Evolutionary conservation across 176 grass and related monocot species (phyloP).

Genomic region (Cenchrus purpureus): DNA sequence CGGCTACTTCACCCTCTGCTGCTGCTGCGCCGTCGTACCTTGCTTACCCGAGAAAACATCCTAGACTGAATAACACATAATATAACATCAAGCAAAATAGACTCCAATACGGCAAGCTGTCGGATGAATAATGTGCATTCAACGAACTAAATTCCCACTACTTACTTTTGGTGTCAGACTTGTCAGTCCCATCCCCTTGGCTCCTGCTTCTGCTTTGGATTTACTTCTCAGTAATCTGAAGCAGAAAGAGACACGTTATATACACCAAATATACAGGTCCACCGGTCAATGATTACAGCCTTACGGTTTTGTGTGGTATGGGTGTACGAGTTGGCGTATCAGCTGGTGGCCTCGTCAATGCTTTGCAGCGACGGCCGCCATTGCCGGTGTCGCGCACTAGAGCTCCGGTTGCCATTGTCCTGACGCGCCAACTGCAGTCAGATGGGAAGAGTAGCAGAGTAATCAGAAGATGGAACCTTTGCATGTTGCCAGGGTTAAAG

Average conservation of each 20-base stretch:
- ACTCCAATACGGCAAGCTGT: background rate
- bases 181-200: no score
- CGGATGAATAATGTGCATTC: no score
- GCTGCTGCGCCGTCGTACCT: background rate
- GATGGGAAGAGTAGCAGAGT: slow-evolving; percentile 32
- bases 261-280: slow-evolving; percentile 27
- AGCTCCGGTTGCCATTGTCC: slow-evolving; percentile 53
- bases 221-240: no score
- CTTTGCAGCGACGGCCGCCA: slow-evolving; percentile 40
- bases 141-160: no score
- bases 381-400: slow-evolving; percentile 48
- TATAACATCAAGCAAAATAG: background rate
- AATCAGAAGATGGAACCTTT: slow-evolving; percentile 49
- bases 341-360: slow-evolving; percentile 52
- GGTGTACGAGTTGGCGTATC: background rate
- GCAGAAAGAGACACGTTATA: no score
- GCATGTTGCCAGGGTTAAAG: slow-evolving; percentile 29
- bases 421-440: slow-evolving; percentile 64
- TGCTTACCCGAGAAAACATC: background rate
- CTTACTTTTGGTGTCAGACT: no score
- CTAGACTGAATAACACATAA: slow-evolving; percentile 1
- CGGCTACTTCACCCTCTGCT: no score
- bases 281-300: slow-evolving; percentile 34
- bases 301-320: background rate
- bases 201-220: no score